Conservation (phyloP, 2,329 filamentous ascomycete genomes). For the Hirsutella thompsonii region DNA sequence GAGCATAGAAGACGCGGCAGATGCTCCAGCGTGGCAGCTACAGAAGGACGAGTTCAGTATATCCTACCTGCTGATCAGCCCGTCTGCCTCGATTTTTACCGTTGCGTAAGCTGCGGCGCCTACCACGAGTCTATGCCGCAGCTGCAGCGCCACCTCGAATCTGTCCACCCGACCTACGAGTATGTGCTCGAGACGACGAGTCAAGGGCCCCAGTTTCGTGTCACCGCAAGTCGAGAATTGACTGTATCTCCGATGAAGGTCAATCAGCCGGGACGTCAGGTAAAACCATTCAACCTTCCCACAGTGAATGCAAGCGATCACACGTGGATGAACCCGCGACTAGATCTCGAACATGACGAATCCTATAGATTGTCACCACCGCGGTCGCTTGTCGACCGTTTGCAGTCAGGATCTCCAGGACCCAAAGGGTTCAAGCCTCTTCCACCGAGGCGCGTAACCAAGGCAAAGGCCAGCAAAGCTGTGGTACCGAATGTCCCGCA, state of each 20-base stretch:
- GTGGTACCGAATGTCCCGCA: slow-evolving; percentile 36
- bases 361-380: slow-evolving; percentile 10
- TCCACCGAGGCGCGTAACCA: slow-evolving; percentile 4
- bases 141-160: slow-evolving; percentile 34
- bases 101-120: slow-evolving; percentile 37
- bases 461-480: slow-evolving; percentile 16
- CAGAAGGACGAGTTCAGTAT: slow-evolving; percentile 33
- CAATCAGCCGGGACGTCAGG: slow-evolving; percentile 28
- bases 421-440: slow-evolving; percentile 6
- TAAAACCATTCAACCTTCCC: slow-evolving; percentile 30
- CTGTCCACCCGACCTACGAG: slow-evolving; percentile 30
- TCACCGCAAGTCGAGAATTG: slow-evolving; percentile 18
- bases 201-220: slow-evolving; percentile 25
- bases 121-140: slow-evolving; percentile 32
- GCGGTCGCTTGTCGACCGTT: slow-evolving; percentile 9
- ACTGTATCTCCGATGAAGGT: slow-evolving; percentile 20
- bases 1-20: slow-evolving; percentile 27
- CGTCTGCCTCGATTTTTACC: slow-evolving; percentile 32
- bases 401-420: slow-evolving; percentile 12
- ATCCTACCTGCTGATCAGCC: slow-evolving; percentile 28
- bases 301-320: slow-evolving; percentile 30
- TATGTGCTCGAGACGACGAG: slow-evolving; percentile 24
- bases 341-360: slow-evolving; percentile 21
- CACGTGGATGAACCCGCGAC: slow-evolving; percentile 29
- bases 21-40: slow-evolving; percentile 11